These are phyloP conservation scores for Solanum medicagineum DNA, from an alignment of 257 asterid genomes.

Conservation along the genomic window DNA sequence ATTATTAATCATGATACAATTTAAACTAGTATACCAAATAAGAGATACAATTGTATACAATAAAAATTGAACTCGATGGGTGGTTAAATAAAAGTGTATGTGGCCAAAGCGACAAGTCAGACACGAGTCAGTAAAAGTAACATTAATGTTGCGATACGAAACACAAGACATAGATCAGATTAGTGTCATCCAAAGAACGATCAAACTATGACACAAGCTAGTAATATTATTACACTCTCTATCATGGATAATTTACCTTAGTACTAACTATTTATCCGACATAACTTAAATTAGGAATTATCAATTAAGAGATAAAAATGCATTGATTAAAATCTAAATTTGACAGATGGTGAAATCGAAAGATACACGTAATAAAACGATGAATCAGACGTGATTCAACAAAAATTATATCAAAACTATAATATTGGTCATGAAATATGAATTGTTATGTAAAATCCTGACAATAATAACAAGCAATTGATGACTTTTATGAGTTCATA, in stretches of 20 bases:
- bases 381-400: fast-evolving
- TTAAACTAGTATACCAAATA: neutral
- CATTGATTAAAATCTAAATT: neutral
- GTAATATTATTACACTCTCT: neutral
- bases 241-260: neutral
- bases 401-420: neutral
- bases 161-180: neutral
- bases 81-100: neutral
- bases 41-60: neutral
- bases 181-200: neutral
- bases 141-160: neutral
- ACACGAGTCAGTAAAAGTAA: neutral
- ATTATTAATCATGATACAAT: neutral
- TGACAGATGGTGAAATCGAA: neutral
- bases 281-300: neutral
- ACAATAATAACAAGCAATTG: neutral
- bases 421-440: fast-evolving
- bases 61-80: neutral
- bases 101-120: neutral
- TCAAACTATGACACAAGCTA: neutral
- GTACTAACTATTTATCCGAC: neutral
- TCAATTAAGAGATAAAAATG: neutral
- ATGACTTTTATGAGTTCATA: neutral
- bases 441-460: neutral
- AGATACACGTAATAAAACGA: neutral